phyloP scores from a whole-genome alignment of 2,329 filamentous ascomycete genomes.

The Moelleriella libera region DNA sequence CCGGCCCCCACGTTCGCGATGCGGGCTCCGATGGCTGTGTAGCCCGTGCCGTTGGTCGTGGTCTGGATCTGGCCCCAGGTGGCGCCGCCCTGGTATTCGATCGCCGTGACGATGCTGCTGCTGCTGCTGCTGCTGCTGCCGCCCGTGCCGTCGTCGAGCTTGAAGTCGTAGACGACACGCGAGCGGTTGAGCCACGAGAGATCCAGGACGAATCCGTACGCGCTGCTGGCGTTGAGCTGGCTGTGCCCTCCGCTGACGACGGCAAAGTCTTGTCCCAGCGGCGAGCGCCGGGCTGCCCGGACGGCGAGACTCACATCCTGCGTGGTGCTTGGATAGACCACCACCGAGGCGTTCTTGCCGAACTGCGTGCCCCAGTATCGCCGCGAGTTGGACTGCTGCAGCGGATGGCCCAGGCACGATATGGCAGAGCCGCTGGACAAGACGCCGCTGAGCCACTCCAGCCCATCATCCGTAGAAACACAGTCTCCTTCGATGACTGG shows the following conservation, averaged over 20 bases:
- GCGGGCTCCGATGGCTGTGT: conserved; percentile 20
- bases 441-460: conserved; percentile 1
- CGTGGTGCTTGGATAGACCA: conserved; percentile 4
- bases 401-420: conserved; percentile 3
- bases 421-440: conserved; percentile 3
- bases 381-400: conserved; percentile 4
- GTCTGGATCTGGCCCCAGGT: conserved; percentile 6
- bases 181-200: conserved; percentile 5
- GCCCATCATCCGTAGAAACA: neutral
- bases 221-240: neutral
- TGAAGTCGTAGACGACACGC: neutral
- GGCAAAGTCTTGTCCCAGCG: conserved; percentile 2
- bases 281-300: conserved; percentile 2
- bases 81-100: conserved; percentile 6
- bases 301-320: conserved; percentile 3
- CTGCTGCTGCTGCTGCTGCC: neutral
- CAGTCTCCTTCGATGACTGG: conserved; percentile 1
- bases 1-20: conserved; percentile 26
- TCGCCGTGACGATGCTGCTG: neutral
- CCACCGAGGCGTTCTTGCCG: conserved; percentile 5
- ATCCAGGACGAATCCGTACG: conserved; percentile 4
- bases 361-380: conserved; percentile 6
- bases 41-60: conserved; percentile 4
- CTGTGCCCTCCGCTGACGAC: conserved; percentile 3
- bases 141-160: neutral